Conservation (phyloP, 2,329 filamentous ascomycete genomes). For the Kalmusia sp. region DNA sequence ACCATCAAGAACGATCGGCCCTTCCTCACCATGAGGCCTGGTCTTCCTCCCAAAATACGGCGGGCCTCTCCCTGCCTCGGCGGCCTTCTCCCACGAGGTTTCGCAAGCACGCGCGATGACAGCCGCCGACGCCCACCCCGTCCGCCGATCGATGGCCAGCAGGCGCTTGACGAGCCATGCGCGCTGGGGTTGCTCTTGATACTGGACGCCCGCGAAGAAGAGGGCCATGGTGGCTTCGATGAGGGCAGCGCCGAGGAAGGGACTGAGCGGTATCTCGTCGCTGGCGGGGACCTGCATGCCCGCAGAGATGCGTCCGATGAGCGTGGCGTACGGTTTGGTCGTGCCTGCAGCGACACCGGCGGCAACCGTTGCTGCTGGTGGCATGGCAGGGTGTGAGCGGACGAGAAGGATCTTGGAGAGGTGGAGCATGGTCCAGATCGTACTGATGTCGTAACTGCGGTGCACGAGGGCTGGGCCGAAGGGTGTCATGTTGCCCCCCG, state of each 20-base stretch:
- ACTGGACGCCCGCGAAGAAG: conserved; percentile 88
- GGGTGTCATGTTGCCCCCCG: conserved; percentile 62
- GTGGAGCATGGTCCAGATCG: conserved; percentile 87
- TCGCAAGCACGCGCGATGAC: conserved; percentile 87
- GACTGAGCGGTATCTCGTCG: conserved; percentile 67
- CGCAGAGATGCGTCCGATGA: conserved; percentile 80
- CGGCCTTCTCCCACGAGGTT: conserved; percentile 79
- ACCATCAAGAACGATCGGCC: conserved; percentile 29
- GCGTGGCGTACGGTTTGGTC: conserved; percentile 74
- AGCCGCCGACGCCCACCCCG: conserved; percentile 84
- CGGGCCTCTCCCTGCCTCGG: conserved; percentile 75
- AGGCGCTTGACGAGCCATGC: conserved; percentile 79
- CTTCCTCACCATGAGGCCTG: conserved; percentile 26
- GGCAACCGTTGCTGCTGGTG: conserved; percentile 86
- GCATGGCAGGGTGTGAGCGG: conserved; percentile 86
- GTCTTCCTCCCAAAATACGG: conserved; percentile 61
- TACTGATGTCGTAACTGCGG: conserved; percentile 84
- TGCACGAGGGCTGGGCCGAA: conserved; percentile 86
- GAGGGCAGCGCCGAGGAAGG: conserved; percentile 78
- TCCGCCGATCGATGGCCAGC: conserved; percentile 77
- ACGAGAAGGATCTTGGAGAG: conserved; percentile 84
- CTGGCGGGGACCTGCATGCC: conserved; percentile 61
- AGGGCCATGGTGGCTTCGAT: conserved; percentile 83
- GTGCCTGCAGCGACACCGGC: conserved; percentile 77
- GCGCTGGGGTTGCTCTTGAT: conserved; percentile 73